Base-by-base conservation (phyloP, 1,139 yeast species). In the Pichia sp. region DNA sequence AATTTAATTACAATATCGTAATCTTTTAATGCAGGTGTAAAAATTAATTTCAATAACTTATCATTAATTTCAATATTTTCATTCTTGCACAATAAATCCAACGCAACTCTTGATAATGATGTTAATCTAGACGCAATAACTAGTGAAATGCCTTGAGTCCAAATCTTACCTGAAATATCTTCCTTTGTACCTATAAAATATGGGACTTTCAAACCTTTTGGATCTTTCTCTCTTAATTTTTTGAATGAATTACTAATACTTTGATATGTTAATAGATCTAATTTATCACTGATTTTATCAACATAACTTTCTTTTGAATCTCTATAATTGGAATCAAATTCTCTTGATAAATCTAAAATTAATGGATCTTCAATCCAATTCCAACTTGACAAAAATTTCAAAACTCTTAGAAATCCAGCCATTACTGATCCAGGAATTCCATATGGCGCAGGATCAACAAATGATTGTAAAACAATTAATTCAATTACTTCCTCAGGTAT, bases 351-450 rank as follows among this genome's bases (percentile, higher is more conserved):
- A 63, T 91, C 96, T 58, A 93, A 71, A 52, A 91, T 78, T 57
- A 93, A 70, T 1, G 96, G 86, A 47, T 84, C 90, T 58, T 87
- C 95, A 62, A 81, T 84, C 99, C 99, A 93, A 67, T 93, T 91
- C 99, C 99, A 95, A 44, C 71, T 71, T 18, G 96, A 78, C 45
- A 93, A 69, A 62, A 85, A 87, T 49, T 79, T 75, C 45, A 95
- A 68, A 25, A 84, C 77, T 55, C 95, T 84, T 56, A 87, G 73
- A 64, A 93, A 89, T 16, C 96, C 99, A 54, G 84, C 77, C 58
- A 81, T 84, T 10, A 85, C 82, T 46, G 95, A 83, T 47, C 85
- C 80, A 3, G 99, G 98, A 3, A 81, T 76, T 1, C 81, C 75
- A 68, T 79, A 90, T 29, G 97, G 96, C 0, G 88, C 83, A 18